A percentile compares a stretch with the other conserved stretches of the same genome.
Conservation (phyloP, 2,329 filamentous ascomycete species). For the Calonectria honghensis region DNA sequence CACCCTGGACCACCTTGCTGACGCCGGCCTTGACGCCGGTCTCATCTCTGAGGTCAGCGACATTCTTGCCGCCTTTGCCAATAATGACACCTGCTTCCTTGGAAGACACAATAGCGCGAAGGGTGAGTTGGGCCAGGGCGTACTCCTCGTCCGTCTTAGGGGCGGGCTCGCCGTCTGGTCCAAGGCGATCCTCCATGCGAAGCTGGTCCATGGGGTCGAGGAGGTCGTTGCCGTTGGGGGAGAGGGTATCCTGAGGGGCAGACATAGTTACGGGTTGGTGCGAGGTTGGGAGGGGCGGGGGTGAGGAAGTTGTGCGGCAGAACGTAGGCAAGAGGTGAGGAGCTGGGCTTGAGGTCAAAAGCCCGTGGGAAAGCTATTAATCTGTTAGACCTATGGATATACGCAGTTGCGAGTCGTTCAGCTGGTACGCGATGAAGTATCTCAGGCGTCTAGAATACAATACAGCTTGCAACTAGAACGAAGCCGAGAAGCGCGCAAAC, state of each 20-base stretch:
- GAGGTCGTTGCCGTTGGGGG: constrained; percentile 77
- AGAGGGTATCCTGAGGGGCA: constrained; percentile 73
- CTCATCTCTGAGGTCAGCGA: constrained; percentile 96
- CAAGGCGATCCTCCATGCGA: constrained; percentile 79
- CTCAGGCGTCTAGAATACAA: constrained; percentile 23
- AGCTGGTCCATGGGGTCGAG: constrained; percentile 78
- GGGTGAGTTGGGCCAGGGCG: constrained; percentile 91
- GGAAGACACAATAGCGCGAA: constrained; percentile 97
- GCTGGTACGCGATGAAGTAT: constrained; percentile 44
- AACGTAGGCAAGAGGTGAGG: constrained; percentile 35
- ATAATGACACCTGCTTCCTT: constrained; percentile 99
- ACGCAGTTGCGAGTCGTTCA: constrained; percentile 8
- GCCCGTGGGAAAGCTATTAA: constrained; percentile 37
- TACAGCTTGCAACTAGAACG: constrained; percentile 37
- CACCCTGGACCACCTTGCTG: constrained; percentile 98
- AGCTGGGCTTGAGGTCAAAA: constrained; percentile 33
- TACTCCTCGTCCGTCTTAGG: constrained; percentile 99
- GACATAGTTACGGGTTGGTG: constrained; percentile 71
- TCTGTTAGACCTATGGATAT: constrained; percentile 31
- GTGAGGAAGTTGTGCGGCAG: constrained; percentile 42
- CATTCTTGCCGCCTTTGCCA: constrained; percentile 98
- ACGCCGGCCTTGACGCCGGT: constrained; percentile 98
- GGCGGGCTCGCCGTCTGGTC: constrained; percentile 83
- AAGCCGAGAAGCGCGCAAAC: constrained; percentile 23
- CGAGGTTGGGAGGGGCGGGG: constrained; percentile 45